A percentile compares a stretch with the other conserved stretches of the same genome.
Conservation (phyloP, 2,329 filamentous ascomycete species). For the Neonectria coccinea region DNA sequence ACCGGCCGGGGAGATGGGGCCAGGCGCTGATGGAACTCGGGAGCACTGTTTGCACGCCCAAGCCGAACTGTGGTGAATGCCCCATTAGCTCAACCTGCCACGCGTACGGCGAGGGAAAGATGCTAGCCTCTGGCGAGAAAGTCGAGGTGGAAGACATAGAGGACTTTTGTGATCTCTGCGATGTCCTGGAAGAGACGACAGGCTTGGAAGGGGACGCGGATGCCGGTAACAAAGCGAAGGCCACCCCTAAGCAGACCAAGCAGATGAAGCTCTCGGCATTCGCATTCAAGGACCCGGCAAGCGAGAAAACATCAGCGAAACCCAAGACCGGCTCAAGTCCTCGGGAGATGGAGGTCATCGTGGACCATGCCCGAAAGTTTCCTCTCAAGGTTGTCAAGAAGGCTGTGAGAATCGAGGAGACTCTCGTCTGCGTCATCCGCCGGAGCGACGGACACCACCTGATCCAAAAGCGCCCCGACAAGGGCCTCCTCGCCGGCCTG, state of each 20-base stretch:
- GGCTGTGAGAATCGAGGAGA: slow-evolving; percentile 63
- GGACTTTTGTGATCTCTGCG: slow-evolving; percentile 63
- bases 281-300: slow-evolving; percentile 44
- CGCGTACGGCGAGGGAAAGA: slow-evolving; percentile 61
- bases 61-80: slow-evolving; percentile 66
- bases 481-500: slow-evolving; percentile 65
- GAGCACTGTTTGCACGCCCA: slow-evolving; percentile 71
- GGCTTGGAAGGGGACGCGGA: slow-evolving; percentile 36
- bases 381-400: slow-evolving; percentile 65
- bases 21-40: slow-evolving; percentile 75
- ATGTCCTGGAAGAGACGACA: slow-evolving; percentile 56
- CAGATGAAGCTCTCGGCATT: slow-evolving; percentile 53
- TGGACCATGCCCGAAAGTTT: slow-evolving; percentile 62
- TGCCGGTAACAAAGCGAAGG: slow-evolving; percentile 16
- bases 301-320: slow-evolving; percentile 31
- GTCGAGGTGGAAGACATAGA: slow-evolving; percentile 58
- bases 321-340: slow-evolving; percentile 19
- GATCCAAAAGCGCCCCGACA: slow-evolving; percentile 63
- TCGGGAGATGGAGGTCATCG: slow-evolving; percentile 50
- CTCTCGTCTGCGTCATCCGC: slow-evolving; percentile 64
- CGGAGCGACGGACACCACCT: slow-evolving; percentile 59
- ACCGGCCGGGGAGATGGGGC: slow-evolving; percentile 70
- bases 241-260: slow-evolving; percentile 36
- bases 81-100: slow-evolving; percentile 65
- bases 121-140: slow-evolving; percentile 42